Evolutionary conservation across 2,329 filamentous ascomycete species (phyloP).

Genomic region (Tolypocladium guangdongense): DNA sequence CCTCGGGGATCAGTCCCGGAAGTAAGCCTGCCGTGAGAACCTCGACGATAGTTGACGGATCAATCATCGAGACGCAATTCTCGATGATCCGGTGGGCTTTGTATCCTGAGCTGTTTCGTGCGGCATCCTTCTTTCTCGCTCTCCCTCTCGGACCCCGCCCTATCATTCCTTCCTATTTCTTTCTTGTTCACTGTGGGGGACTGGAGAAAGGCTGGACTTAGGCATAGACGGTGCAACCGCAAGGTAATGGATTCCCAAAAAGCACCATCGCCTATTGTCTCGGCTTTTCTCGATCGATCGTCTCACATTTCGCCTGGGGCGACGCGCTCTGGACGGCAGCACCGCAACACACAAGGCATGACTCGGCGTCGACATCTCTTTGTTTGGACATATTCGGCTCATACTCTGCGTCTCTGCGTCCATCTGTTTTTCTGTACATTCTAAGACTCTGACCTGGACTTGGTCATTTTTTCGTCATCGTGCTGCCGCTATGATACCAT

Average conservation of each 20-base stretch:
- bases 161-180: background rate
- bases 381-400: conserved; percentile 20
- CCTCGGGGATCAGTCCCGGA: conserved; percentile 38
- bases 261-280: background rate
- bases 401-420: conserved; percentile 14
- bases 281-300: conserved; percentile 7
- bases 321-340: background rate
- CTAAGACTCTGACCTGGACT: conserved; percentile 21
- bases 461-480: conserved; percentile 14
- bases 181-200: background rate
- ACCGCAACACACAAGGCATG: conserved; percentile 12
- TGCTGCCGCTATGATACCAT: conserved; percentile 18
- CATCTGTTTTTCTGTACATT: conserved; percentile 21
- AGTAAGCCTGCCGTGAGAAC: conserved; percentile 6
- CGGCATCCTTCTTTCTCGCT: background rate
- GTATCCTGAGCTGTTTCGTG: background rate
- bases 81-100: background rate
- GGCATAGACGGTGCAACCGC: conserved; percentile 1
- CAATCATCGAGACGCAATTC: background rate
- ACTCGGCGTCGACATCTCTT: conserved; percentile 16
- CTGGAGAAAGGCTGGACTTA: background rate
- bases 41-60: background rate
- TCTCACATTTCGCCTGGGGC: conserved; percentile 5
- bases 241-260: background rate
- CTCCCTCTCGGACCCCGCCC: background rate